Evolutionary conservation across 2,329 filamentous ascomycete genomes (phyloP).

Genomic region (Fonsecaea multimorphosa): DNA sequence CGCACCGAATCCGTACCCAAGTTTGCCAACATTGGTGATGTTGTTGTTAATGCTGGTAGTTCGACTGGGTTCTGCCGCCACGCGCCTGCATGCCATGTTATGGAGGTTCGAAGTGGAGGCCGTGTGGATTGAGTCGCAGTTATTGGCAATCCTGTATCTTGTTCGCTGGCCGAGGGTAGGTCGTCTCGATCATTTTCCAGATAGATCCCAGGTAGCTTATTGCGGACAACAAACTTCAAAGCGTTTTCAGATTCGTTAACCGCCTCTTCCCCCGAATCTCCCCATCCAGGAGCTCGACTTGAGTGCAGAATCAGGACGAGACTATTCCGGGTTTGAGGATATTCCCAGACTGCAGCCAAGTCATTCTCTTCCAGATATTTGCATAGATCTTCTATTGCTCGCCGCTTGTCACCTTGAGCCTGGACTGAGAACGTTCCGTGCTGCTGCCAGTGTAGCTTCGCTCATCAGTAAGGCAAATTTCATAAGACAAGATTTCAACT

Average conservation of each 20-base stretch:
- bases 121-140: not conserved
- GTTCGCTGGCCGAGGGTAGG: not conserved
- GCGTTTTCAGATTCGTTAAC: conserved; percentile 4
- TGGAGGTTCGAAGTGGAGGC: not conserved
- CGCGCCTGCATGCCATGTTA: not conserved
- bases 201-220: conserved; percentile 12
- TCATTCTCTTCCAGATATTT: conserved; percentile 29
- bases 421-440: conserved; percentile 24
- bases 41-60: not conserved
- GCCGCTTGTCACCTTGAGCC: conserved; percentile 29
- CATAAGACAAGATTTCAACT: not conserved
- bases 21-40: not conserved
- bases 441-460: not conserved
- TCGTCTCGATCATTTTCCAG: not conserved
- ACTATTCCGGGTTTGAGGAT: conserved; percentile 23
- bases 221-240: conserved; percentile 29
- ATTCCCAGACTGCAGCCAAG: conserved; percentile 35
- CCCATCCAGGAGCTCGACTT: conserved; percentile 25
- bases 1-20: not conserved
- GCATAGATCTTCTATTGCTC: conserved; percentile 21
- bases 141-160: not conserved
- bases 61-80: not conserved
- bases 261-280: conserved; percentile 6
- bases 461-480: conserved; percentile 7
- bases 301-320: conserved; percentile 35